These are phyloP conservation scores for Gentiana straminea DNA, from an alignment of 257 asterid species.

Conservation along the genomic window DNA sequence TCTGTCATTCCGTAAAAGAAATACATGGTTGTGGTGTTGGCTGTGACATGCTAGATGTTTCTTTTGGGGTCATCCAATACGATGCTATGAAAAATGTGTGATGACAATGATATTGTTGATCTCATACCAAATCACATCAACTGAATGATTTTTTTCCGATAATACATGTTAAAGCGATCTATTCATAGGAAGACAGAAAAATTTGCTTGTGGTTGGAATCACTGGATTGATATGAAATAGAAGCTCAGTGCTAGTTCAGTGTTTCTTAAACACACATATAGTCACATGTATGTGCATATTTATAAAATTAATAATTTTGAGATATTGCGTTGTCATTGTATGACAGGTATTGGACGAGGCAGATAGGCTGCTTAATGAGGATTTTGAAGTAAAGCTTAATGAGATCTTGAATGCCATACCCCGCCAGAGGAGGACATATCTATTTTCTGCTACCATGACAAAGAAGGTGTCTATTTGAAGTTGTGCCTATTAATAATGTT, in stretches of 20 bases:
- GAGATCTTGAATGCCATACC: slow-evolving; percentile 67
- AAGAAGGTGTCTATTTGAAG: slow-evolving; percentile 41
- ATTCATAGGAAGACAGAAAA: neutral
- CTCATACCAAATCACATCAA: neutral
- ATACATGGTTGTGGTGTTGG: neutral
- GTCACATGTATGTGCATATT: neutral
- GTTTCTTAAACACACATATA: neutral
- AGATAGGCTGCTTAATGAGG: slow-evolving; percentile 82
- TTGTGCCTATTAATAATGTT: neutral
- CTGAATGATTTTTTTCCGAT: neutral
- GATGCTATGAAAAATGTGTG: neutral
- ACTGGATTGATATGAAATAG: neutral
- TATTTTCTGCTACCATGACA: slow-evolving; percentile 98
- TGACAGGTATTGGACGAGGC: slow-evolving; percentile 90
- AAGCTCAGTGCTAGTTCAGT: neutral
- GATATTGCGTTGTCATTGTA: neutral
- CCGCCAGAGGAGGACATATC: slow-evolving; percentile 68
- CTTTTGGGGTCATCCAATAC: neutral
- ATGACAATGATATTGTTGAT: neutral
- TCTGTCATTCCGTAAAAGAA: too few relatives aligned
- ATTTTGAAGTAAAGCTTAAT: slow-evolving; percentile 73
- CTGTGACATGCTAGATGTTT: neutral
- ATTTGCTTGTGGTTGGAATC: neutral
- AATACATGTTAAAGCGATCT: neutral
- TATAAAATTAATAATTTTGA: neutral